Evolutionary conservation across 202 grass and related monocot genomes (phyloP).

Genomic region (Digitaria exilis): DNA sequence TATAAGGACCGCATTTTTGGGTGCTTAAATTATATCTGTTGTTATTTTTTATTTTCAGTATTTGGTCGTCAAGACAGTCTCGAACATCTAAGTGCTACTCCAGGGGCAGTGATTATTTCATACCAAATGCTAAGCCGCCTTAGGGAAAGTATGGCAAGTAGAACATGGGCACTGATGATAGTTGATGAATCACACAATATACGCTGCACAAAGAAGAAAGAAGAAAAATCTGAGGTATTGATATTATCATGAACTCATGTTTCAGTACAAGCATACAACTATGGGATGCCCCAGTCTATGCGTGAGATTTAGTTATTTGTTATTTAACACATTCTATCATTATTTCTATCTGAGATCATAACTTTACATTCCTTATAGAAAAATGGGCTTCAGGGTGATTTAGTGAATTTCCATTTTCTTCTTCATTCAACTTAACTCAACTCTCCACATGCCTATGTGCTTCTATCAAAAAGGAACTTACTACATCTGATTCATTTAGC

Average conservation of each 20-base stretch:
- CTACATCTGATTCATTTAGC: background rate
- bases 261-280: constrained; percentile 1
- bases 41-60: constrained; percentile 58
- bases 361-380: too few relatives aligned
- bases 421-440: background rate
- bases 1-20: background rate
- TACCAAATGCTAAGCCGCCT: constrained; percentile 89
- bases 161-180: constrained; percentile 88
- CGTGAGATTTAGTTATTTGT: constrained; percentile 29
- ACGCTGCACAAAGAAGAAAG: constrained; percentile 93
- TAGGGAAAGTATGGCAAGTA: constrained; percentile 60
- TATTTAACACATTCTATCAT: constrained; percentile 25
- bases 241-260: constrained; percentile 18
- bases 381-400: constrained; percentile 17
- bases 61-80: constrained; percentile 89
- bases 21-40: constrained; percentile 28
- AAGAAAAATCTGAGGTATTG: constrained; percentile 77
- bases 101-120: constrained; percentile 81
- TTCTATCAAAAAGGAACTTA: background rate
- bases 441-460: background rate
- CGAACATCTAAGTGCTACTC: constrained; percentile 71
- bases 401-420: constrained; percentile 13
- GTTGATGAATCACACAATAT: constrained; percentile 99
- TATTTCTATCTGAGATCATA: constrained; percentile 10
- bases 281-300: background rate